Conservation (phyloP, 192 early-diverging fungal genomes). For the Cetraspora pellucida region DNA sequence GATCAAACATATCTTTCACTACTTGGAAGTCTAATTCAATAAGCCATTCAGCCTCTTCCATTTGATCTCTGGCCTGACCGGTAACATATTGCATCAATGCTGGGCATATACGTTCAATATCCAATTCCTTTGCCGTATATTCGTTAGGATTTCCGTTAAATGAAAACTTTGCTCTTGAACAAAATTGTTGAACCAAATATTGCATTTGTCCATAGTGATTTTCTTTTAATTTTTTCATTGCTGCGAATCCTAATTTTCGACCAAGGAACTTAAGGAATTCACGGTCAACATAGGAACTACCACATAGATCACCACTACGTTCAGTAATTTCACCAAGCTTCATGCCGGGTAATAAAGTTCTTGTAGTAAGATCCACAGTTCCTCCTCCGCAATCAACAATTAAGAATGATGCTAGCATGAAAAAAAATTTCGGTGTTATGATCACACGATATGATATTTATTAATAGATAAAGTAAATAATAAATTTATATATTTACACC, state of each 20-base stretch:
- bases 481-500: conserved; percentile 16
- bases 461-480: not conserved
- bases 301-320: conserved; percentile 43
- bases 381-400: conserved; percentile 51
- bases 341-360: conserved; percentile 32
- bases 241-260: conserved; percentile 47
- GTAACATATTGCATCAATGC: conserved; percentile 31
- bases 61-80: conserved; percentile 43
- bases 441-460: not conserved
- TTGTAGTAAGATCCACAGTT: conserved; percentile 50
- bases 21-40: conserved; percentile 50
- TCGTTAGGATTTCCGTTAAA: conserved; percentile 25
- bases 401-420: conserved; percentile 39
- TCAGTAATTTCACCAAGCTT: conserved; percentile 43
- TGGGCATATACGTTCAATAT: conserved; percentile 33
- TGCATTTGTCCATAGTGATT: conserved; percentile 35
- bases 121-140: conserved; percentile 12
- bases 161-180: conserved; percentile 16
- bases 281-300: conserved; percentile 51
- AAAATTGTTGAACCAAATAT: conserved; percentile 34
- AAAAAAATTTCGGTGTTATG: not conserved
- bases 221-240: conserved; percentile 42
- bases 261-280: conserved; percentile 51
- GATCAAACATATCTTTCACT: conserved; percentile 59
- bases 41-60: conserved; percentile 54